phyloP scores from a whole-genome alignment of 495 filamentous ascomycete species.

The Trichoderma virens region DNA sequence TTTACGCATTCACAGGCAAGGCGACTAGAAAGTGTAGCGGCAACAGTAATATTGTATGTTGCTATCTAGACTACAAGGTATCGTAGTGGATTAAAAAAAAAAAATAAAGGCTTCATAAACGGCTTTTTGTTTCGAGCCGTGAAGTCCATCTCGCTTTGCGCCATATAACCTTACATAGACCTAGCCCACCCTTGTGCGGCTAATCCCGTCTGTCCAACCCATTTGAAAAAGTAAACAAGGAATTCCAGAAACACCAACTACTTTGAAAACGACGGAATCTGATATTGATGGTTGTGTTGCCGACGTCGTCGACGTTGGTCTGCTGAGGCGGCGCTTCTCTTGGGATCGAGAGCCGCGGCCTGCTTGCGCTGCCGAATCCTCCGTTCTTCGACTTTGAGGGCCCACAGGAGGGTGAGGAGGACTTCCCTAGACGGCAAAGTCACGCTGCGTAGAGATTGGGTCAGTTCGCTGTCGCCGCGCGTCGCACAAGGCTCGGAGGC shows the following conservation, averaged over 20 bases:
- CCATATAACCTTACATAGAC: neutral
- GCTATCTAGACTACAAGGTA: neutral
- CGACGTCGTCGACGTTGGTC: neutral
- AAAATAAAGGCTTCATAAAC: no score
- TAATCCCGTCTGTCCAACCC: neutral
- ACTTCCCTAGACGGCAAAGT: slow-evolving; percentile 43
- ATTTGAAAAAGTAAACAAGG: neutral
- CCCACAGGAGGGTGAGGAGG: slow-evolving; percentile 46
- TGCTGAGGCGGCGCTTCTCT: slow-evolving; percentile 1
- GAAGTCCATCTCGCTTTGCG: neutral
- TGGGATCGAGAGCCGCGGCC: slow-evolving; percentile 5
- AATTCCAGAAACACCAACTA: neutral
- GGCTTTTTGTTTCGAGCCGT: neutral
- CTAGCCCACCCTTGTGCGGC: neutral
- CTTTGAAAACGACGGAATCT: slow-evolving; percentile 1
- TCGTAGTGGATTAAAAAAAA: no score
- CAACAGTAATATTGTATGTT: neutral
- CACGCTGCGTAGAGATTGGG: slow-evolving; percentile 33
- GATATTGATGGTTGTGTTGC: neutral
- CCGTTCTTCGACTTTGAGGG: slow-evolving; percentile 40
- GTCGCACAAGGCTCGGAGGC: slow-evolving; percentile 29
- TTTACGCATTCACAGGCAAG: no score
- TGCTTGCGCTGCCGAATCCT: slow-evolving; percentile 14
- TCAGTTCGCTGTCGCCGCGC: slow-evolving; percentile 32
- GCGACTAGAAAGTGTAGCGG: neutral